These are phyloP conservation scores for Eucalyptus pauciflora DNA, from an alignment of 345 rosid genomes.

Conservation along the genomic window DNA sequence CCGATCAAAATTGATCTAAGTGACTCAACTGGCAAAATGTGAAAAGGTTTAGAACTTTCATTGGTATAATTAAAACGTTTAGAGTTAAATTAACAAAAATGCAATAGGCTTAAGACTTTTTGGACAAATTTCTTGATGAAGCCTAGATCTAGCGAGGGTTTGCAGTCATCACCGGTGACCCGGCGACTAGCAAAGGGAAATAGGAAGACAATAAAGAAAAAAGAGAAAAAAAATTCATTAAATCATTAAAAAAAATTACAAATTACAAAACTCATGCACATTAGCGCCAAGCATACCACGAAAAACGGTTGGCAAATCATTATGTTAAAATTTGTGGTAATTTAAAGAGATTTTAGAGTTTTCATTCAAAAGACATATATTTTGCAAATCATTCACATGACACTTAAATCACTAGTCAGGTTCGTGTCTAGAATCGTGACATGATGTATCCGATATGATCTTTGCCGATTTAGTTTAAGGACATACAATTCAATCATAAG, in stretches of 20 bases:
- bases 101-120: no score
- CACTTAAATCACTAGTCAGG: not conserved
- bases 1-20: no score
- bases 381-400: not conserved
- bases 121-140: no score
- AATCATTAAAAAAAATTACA: no score
- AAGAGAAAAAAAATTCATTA: no score
- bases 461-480: not conserved
- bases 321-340: no score
- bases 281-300: accelerated
- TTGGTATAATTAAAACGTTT: no score
- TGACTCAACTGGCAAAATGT: no score
- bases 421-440: not conserved
- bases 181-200: accelerated
- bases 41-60: no score
- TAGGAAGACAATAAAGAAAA: no score
- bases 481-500: not conserved
- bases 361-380: accelerated
- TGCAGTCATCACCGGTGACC: not conserved
- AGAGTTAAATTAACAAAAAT: no score
- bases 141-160: not conserved
- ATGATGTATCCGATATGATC: no score
- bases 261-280: not conserved
- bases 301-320: not conserved
- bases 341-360: not conserved